Evolutionary conservation across 768 basidiomycete species (phyloP).

Genomic region (Pisolithus orientalis): DNA sequence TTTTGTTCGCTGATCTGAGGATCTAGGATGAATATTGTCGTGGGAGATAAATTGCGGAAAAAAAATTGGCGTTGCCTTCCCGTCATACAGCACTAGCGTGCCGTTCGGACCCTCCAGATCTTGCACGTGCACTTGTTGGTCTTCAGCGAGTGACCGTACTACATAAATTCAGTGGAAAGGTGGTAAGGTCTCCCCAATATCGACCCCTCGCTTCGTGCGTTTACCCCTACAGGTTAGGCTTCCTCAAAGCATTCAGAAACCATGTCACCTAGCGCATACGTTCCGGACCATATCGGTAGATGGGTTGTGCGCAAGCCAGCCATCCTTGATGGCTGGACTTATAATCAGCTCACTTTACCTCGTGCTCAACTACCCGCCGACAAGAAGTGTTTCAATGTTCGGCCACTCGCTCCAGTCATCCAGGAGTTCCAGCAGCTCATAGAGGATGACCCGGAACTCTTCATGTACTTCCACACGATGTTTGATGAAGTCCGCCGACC

Average conservation of each 20-base stretch:
- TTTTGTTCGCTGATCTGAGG: too few species aligned
- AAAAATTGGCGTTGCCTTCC: too few species aligned
- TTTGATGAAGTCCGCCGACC: conserved; percentile 14
- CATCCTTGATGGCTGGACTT: neutral
- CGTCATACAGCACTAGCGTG: too few species aligned
- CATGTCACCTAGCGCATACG: neutral
- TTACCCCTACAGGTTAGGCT: conserved; percentile 8
- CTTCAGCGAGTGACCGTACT: too few species aligned
- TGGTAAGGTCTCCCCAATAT: neutral
- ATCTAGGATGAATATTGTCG: too few species aligned
- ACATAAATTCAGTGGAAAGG: too few species aligned
- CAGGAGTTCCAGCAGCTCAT: conserved; percentile 26
- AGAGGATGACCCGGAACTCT: conserved; percentile 21
- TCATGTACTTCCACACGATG: conserved; percentile 31
- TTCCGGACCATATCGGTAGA: neutral
- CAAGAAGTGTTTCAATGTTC: neutral
- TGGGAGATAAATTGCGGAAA: too few species aligned
- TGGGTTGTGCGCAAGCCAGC: neutral
- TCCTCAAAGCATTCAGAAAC: neutral
- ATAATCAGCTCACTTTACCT: neutral
- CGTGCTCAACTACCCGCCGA: too few species aligned
- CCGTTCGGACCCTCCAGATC: too few species aligned
- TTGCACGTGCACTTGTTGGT: too few species aligned
- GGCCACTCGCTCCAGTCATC: conserved; percentile 15
- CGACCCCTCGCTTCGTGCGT: neutral